These are phyloP conservation scores for Xerocomus potaroensis DNA, from an alignment of 768 basidiomycete species.

Conservation along the genomic window DNA sequence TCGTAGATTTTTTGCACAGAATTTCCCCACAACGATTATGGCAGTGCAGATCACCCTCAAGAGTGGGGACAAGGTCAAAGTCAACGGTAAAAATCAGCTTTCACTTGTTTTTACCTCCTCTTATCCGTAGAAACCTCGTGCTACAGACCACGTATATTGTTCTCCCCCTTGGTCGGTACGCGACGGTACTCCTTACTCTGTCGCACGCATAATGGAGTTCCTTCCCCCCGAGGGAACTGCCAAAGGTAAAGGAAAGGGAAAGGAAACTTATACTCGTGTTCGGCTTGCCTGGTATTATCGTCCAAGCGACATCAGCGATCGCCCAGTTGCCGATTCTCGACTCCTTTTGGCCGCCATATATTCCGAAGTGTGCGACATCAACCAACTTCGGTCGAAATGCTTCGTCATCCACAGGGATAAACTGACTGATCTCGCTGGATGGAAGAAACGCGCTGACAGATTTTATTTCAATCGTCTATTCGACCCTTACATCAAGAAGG, in stretches of 20 bases:
- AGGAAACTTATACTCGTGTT: conserved; percentile 74
- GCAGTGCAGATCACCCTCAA: conserved; percentile 53
- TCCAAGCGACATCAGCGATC: conserved; percentile 91
- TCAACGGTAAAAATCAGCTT: conserved; percentile 63
- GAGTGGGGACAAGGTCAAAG: conserved; percentile 80
- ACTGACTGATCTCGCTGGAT: conserved; percentile 86
- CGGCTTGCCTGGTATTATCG: conserved; percentile 96
- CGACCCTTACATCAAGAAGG: conserved; percentile 97
- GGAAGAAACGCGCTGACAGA: conserved; percentile 91
- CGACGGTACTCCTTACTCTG: conserved; percentile 92
- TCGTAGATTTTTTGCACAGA: conserved; percentile 27
- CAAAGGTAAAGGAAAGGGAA: conserved; percentile 62
- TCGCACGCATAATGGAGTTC: conserved; percentile 97
- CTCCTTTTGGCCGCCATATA: conserved; percentile 93
- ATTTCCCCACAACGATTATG: conserved; percentile 22
- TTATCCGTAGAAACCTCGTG: conserved; percentile 30
- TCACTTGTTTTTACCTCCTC: conserved; percentile 12
- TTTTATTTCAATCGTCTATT: conserved; percentile 97
- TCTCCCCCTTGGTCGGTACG: conserved; percentile 89
- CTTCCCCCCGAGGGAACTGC: conserved; percentile 72
- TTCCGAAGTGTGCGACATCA: conserved; percentile 93
- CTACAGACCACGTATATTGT: conserved; percentile 92
- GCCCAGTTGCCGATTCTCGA: conserved; percentile 85
- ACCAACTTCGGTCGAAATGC: conserved; percentile 89
- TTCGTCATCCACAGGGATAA: conserved; percentile 94